Conservation (phyloP, 2,329 filamentous ascomycete genomes). For the Apiospora arundinis region DNA sequence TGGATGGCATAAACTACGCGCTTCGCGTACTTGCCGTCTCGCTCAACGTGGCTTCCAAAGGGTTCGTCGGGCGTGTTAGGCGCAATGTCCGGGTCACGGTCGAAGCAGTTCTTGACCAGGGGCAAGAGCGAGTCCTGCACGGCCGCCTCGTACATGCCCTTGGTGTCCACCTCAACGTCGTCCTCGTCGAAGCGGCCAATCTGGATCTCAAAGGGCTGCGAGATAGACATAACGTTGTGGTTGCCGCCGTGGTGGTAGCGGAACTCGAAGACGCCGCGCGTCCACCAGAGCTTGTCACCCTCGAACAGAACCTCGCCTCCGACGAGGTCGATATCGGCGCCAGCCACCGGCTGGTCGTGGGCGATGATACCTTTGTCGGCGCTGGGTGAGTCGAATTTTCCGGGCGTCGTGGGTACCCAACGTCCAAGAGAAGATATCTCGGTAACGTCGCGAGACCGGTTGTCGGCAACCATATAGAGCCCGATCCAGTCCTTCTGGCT, state of each 20-base stretch:
- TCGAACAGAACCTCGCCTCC: conserved; percentile 85
- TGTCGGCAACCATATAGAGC: conserved; percentile 95
- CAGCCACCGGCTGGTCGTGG: conserved; percentile 65
- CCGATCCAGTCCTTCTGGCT: conserved; percentile 94
- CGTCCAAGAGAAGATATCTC: conserved; percentile 85
- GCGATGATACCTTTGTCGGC: conserved; percentile 79
- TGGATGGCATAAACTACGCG: conserved; percentile 92
- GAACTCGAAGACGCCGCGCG: conserved; percentile 94
- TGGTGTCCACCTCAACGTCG: conserved; percentile 66
- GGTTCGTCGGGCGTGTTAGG: conserved; percentile 79
- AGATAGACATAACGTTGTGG: conserved; percentile 93
- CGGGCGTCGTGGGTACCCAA: conserved; percentile 83
- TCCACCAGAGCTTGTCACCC: conserved; percentile 98
- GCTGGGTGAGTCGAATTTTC: conserved; percentile 76
- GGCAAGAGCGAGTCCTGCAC: conserved; percentile 82
- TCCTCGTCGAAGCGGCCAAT: conserved; percentile 82
- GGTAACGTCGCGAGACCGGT: conserved; percentile 82
- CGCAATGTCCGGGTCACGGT: conserved; percentile 89
- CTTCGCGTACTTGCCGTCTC: conserved; percentile 87
- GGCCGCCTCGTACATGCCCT: conserved; percentile 68
- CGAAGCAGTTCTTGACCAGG: conserved; percentile 89
- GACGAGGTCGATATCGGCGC: conserved; percentile 64
- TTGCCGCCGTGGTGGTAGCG: conserved; percentile 93
- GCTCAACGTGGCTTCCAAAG: conserved; percentile 85
- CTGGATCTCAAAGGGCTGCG: conserved; percentile 88